These are phyloP conservation scores for Alternaria arborescens DNA, from an alignment of 2,329 filamentous ascomycete genomes.

Conservation along the genomic window DNA sequence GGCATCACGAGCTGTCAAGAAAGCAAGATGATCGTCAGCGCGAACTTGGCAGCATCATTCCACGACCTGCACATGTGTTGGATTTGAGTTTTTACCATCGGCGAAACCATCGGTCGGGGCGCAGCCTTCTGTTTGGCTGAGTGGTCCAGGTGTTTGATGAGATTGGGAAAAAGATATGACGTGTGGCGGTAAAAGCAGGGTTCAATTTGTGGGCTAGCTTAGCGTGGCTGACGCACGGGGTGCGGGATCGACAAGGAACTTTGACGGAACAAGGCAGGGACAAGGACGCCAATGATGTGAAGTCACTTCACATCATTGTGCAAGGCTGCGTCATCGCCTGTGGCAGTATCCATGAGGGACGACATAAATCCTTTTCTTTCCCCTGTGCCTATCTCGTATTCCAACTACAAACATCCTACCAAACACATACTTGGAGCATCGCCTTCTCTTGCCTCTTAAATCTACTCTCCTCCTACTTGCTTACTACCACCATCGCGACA, in stretches of 20 bases:
- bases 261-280: constrained; percentile 13
- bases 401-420: constrained; percentile 1
- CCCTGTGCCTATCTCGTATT: background rate
- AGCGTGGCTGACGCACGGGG: constrained; percentile 8
- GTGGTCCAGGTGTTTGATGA: background rate
- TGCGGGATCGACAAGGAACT: constrained; percentile 8
- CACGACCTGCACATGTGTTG: background rate
- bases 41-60: constrained; percentile 6
- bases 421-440: background rate
- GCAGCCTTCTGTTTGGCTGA: background rate
- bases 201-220: constrained; percentile 4
- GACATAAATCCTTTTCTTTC: constrained; percentile 12
- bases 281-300: constrained; percentile 7
- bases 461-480: background rate
- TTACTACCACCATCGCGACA: constrained; percentile 10
- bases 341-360: background rate
- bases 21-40: constrained; percentile 9
- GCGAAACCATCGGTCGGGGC: background rate
- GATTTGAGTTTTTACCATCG: constrained; percentile 7
- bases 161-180: constrained; percentile 4
- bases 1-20: background rate
- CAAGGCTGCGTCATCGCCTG: constrained; percentile 19
- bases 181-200: constrained; percentile 13
- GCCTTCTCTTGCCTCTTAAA: background rate
- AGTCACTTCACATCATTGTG: background rate